These are phyloP conservation scores for Acanthamoeba polyphaga DNA, from an alignment of 208 protist species.

Conservation along the genomic window DNA sequence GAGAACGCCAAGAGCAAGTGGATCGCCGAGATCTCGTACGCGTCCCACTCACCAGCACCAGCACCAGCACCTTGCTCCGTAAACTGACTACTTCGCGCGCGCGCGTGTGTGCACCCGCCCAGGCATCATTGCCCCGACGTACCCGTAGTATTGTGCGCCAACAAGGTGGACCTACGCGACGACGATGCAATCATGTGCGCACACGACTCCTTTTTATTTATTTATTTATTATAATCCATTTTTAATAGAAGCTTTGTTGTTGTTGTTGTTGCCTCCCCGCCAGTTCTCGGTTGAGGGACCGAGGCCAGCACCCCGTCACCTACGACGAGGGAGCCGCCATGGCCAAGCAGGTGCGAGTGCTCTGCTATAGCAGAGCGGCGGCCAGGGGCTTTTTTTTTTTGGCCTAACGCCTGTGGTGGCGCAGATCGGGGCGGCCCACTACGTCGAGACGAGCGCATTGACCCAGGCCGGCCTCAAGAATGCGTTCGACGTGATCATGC, in stretches of 20 bases:
- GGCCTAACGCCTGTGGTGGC: too few relatives aligned
- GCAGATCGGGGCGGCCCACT: conserved; percentile 90
- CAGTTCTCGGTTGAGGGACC: background rate
- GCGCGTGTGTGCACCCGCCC: conserved; percentile 63
- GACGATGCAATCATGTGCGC: conserved; percentile 78
- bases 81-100: background rate
- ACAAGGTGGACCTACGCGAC: conserved; percentile 86
- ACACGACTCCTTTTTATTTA: background rate
- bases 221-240: background rate
- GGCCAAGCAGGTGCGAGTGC: conserved; percentile 10
- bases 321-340: conserved; percentile 18
- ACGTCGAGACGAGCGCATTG: conserved; percentile 94
- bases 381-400: too few relatives aligned
- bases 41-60: background rate
- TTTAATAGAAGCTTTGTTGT: background rate
- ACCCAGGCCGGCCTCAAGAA: conserved; percentile 92
- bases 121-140: conserved; percentile 71
- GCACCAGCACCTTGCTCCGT: background rate
- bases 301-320: background rate
- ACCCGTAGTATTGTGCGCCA: conserved; percentile 86
- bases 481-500: conserved; percentile 12
- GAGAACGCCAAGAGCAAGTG: conserved; percentile 24
- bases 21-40: conserved; percentile 24
- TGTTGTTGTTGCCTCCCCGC: background rate
- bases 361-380: too few relatives aligned